A percentile compares a stretch with the other conserved stretches of the same genome.
phyloP scores from a whole-genome alignment of 2,329 filamentous ascomycete genomes.

The Aotearoamyces nothofagi region DNA sequence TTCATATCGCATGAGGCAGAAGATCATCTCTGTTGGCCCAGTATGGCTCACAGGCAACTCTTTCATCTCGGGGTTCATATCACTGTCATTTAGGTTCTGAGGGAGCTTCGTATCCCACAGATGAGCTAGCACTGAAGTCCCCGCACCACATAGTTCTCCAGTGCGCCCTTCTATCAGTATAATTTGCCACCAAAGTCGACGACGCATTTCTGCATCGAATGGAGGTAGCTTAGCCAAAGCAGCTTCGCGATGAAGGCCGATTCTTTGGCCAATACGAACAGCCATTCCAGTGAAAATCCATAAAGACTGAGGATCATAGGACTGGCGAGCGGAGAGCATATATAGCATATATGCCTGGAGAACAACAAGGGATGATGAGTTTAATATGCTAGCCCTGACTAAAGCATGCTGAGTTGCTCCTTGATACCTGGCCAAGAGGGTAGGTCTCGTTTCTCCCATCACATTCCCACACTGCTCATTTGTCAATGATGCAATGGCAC shows the following conservation, averaged over 20 bases:
- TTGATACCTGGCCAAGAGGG: background rate
- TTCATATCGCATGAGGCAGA: conserved; percentile 20
- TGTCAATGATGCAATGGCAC: conserved; percentile 39
- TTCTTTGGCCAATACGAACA: conserved; percentile 30
- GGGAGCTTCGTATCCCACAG: conserved; percentile 32
- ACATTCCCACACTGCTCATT: conserved; percentile 29
- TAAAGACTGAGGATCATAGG: conserved; percentile 25
- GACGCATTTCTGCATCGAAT: conserved; percentile 43
- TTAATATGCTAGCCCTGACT: background rate
- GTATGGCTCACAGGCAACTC: conserved; percentile 24
- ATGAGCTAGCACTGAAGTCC: conserved; percentile 25
- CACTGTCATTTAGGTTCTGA: conserved; percentile 36
- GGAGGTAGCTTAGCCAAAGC: conserved; percentile 19
- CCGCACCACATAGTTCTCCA: conserved; percentile 36
- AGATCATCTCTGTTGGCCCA: conserved; percentile 30
- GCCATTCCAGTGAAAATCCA: conserved; percentile 33
- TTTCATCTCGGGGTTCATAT: conserved; percentile 27
- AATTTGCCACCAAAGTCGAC: conserved; percentile 48
- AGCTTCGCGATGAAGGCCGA: conserved; percentile 30
- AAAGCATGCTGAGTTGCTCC: background rate
- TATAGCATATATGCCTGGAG: background rate
- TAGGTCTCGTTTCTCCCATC: conserved; percentile 6
- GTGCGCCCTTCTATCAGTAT: conserved; percentile 41
- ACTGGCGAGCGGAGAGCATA: conserved; percentile 3
- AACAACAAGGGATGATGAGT: background rate